Conservation (phyloP, 225 moss, liverwort and hornwort genomes). For the Ulota crispa region DNA sequence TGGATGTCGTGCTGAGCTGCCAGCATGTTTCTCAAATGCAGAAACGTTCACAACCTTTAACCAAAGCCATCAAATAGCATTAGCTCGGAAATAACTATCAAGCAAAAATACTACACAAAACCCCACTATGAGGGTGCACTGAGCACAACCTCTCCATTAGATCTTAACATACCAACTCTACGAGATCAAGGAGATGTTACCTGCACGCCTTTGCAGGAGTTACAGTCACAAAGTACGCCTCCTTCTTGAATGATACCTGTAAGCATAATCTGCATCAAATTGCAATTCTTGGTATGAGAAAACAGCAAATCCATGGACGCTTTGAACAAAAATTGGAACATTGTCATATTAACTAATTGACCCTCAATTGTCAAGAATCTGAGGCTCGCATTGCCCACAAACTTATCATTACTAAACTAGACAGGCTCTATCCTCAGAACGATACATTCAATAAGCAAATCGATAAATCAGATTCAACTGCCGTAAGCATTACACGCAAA, state of each 20-base stretch:
- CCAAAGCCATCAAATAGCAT: constrained; percentile 24
- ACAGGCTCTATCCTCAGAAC: not conserved
- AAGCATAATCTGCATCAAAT: constrained; percentile 62
- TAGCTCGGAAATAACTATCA: not conserved
- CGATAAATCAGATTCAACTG: not conserved
- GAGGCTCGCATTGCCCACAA: constrained; percentile 7
- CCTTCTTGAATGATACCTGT: constrained; percentile 65
- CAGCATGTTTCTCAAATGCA: constrained; percentile 93
- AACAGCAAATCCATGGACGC: not conserved
- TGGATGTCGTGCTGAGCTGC: constrained; percentile 90
- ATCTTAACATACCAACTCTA: not conserved
- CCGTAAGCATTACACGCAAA: not conserved
- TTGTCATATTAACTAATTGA: not conserved
- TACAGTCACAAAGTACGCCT: constrained; percentile 77
- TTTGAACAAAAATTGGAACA: not conserved
- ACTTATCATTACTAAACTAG: not conserved
- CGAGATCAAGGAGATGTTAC: constrained; percentile 28
- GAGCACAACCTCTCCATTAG: not conserved
- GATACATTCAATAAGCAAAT: constrained; percentile 4
- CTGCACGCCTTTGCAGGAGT: constrained; percentile 63
- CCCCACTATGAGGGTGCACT: not conserved
- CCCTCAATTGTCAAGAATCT: not conserved
- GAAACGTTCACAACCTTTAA: constrained; percentile 86
- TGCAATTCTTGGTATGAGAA: not conserved
- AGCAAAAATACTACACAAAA: not conserved